phyloP scores from a whole-genome alignment of 129 eudicot species.

The Escallonia rubra region DNA sequence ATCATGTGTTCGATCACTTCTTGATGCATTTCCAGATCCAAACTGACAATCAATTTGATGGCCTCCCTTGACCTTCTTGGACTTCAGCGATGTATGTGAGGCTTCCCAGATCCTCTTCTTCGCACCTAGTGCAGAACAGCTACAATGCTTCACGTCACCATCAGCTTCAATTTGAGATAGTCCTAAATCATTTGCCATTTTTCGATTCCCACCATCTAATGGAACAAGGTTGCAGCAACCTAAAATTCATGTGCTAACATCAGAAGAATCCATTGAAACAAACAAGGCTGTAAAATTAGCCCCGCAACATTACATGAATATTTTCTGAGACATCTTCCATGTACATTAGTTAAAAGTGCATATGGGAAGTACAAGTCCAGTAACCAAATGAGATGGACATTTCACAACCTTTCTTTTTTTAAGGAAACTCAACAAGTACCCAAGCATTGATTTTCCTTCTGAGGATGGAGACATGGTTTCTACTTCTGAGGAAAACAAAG shows the following conservation, averaged over 20 bases:
- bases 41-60: conserved; percentile 40
- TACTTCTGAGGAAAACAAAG: no score
- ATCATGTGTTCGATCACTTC: neutral
- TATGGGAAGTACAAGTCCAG: no score
- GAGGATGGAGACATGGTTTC: no score
- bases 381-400: no score
- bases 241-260: conserved; percentile 3
- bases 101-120: conserved; percentile 89
- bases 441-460: no score
- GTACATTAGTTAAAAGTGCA: no score
- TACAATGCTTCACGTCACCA: conserved; percentile 26
- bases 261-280: conserved; percentile 3
- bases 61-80: conserved; percentile 87
- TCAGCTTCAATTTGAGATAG: conserved; percentile 21
- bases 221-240: conserved; percentile 35
- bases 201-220: conserved; percentile 14
- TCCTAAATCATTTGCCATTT: conserved; percentile 20
- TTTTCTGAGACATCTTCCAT: no score
- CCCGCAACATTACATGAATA: no score
- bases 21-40: conserved; percentile 17
- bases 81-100: conserved; percentile 67
- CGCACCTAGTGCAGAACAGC: conserved; percentile 42
- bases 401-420: no score
- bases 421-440: no score
- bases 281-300: no score